These are phyloP conservation scores for Dictyostelium capitatum DNA, from an alignment of 78 protist species.

Conservation along the genomic window DNA sequence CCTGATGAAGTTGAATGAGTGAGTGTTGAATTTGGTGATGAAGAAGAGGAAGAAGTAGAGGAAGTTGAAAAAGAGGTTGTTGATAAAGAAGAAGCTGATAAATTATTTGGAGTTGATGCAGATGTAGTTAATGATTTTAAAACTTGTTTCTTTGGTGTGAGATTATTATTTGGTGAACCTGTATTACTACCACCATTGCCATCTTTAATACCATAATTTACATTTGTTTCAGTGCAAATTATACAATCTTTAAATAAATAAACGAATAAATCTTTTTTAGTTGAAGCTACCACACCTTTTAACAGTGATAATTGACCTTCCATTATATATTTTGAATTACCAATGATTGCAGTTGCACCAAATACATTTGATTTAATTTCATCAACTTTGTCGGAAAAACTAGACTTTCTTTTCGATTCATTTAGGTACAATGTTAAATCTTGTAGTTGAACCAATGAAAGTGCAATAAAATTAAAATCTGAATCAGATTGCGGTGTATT, in stretches of 20 bases:
- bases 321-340: slow-evolving; percentile 31
- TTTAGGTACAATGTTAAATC: slow-evolving; percentile 62
- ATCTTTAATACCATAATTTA: background rate
- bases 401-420: slow-evolving; percentile 41
- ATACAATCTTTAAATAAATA: slow-evolving; percentile 73
- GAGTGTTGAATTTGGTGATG: background rate
- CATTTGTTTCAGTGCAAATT: slow-evolving; percentile 43
- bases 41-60: background rate
- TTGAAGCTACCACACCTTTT: slow-evolving; percentile 76
- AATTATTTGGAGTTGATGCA: slow-evolving; percentile 19
- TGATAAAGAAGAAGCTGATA: background rate
- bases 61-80: background rate
- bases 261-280: slow-evolving; percentile 68
- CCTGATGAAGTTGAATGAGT: background rate
- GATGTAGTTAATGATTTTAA: background rate
- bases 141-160: slow-evolving; percentile 9
- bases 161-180: background rate
- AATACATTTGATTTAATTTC: slow-evolving; percentile 20
- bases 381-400: slow-evolving; percentile 27
- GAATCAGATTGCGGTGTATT: slow-evolving; percentile 38
- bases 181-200: background rate
- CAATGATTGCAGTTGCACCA: slow-evolving; percentile 30
- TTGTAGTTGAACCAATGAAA: slow-evolving; percentile 56
- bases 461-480: slow-evolving; percentile 15
- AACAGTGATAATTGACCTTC: slow-evolving; percentile 55